Base-by-base conservation (phyloP, 2,329 filamentous ascomycete genomes). In the Fusarium euwallaceae region DNA sequence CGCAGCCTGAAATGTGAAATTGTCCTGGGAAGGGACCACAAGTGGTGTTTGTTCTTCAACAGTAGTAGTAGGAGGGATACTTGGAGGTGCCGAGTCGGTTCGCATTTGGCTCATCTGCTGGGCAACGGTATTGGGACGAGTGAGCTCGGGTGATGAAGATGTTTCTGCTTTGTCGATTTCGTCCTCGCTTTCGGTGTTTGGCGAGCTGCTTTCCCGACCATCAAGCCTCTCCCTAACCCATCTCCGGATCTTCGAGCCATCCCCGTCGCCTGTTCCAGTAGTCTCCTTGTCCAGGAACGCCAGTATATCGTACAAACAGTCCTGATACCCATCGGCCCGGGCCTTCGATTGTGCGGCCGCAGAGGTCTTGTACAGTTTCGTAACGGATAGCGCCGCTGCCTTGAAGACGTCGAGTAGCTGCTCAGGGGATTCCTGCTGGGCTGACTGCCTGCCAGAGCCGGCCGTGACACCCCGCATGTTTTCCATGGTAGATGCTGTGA, bases 351-450 rank as follows among this genome's bases (percentile, higher is more conserved):
- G 92, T 59, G 94, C 93, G 36, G 91, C 88, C 14, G 94, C 93
- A 4, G 96, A 96, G 43, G 92, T 95, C 84, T 98, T 98, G 86
- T 98, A 98, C 16, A 99, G 91, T 80, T 97, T 98, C 58, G 97
- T 98, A 65, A 98, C 95, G 7, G 95, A 97, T 37, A 98, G 88
- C 22, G 97, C 97, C 37, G 97, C 97, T 17, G 93, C 92, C 83
- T 95, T 97, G 88, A 99, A 99, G 68, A 94, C 92, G 78, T 96
- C 92, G 67, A 98, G 91, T 58, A 98, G 91, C 80, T 91, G 88
- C 80, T 92, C 91, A 20, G 89, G 88, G 20, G 86, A 85, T 77
- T 84, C 81, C 79, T 76, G 76, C 53, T 79, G 79, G 48, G 77
- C 70, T 62, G 78, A 70, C 66, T 84, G 80, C 71, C 78, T 82